Conservation (phyloP, 352 stramenopile species). For the Sclerospora graminicola region DNA sequence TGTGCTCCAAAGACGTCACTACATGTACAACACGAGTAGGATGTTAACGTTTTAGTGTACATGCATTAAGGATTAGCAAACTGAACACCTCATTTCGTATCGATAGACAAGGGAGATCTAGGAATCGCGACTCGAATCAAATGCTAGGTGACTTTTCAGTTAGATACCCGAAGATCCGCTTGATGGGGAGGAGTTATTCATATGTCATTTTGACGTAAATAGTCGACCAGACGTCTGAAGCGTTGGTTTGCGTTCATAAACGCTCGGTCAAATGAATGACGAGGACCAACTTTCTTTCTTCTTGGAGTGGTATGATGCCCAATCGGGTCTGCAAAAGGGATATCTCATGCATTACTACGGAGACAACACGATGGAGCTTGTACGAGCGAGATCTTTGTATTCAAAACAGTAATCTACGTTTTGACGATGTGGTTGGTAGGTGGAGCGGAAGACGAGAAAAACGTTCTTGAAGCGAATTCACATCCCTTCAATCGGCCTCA, state of each 20-base stretch:
- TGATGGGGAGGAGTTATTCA: slow-evolving; percentile 2
- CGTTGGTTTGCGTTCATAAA: not conserved
- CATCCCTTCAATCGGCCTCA: slow-evolving; percentile 47
- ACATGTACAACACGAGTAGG: too few species aligned
- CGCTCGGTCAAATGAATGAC: slow-evolving; percentile 22
- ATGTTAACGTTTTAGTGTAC: too few species aligned
- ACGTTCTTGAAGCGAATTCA: slow-evolving; percentile 76
- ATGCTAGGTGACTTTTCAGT: slow-evolving; percentile 14
- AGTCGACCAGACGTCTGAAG: not conserved
- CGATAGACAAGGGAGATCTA: too few species aligned
- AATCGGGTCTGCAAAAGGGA: slow-evolving; percentile 52
- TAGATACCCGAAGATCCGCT: slow-evolving; percentile 15
- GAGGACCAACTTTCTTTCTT: slow-evolving; percentile 64
- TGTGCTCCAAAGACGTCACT: slow-evolving; percentile 18
- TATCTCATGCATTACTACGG: slow-evolving; percentile 70
- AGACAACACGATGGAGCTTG: slow-evolving; percentile 64
- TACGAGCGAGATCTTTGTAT: slow-evolving; percentile 14
- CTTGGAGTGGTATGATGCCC: slow-evolving; percentile 68
- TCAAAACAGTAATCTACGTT: not conserved
- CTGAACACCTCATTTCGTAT: slow-evolving; percentile 16
- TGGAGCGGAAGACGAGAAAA: slow-evolving; percentile 52
- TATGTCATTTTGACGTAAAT: slow-evolving; percentile 1
- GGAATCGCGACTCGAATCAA: slow-evolving; percentile 3
- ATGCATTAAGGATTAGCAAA: not conserved
- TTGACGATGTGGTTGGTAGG: too few species aligned